These are phyloP conservation scores for Crithidia fasciculata DNA, from an alignment of 208 protist species.

Conservation along the genomic window DNA sequence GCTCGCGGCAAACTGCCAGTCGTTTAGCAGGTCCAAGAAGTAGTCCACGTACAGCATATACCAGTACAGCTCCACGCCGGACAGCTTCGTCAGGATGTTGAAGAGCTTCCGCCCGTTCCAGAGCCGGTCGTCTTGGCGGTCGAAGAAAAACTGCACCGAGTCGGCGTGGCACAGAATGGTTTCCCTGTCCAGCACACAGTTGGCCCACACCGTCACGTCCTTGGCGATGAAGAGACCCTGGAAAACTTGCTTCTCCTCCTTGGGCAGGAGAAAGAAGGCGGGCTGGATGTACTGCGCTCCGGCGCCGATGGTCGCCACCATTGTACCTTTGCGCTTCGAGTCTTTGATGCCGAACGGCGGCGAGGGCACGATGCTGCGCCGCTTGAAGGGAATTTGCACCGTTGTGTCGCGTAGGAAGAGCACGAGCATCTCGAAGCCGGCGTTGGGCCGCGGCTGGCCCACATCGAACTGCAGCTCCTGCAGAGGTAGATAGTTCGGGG, in stretches of 20 bases:
- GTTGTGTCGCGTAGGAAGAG: slow-evolving; percentile 74
- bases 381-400: slow-evolving; percentile 83
- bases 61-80: slow-evolving; percentile 68
- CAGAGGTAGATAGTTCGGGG: slow-evolving; percentile 74
- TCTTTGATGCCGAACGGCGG: slow-evolving; percentile 87
- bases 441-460: slow-evolving; percentile 69
- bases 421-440: slow-evolving; percentile 81
- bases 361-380: slow-evolving; percentile 61
- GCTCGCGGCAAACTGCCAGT: slow-evolving; percentile 84
- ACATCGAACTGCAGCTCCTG: slow-evolving; percentile 68
- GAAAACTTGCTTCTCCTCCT: slow-evolving; percentile 71
- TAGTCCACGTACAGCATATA: slow-evolving; percentile 83
- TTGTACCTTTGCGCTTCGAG: slow-evolving; percentile 65
- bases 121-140: slow-evolving; percentile 69
- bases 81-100: slow-evolving; percentile 68
- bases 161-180: slow-evolving; percentile 55
- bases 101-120: slow-evolving; percentile 85
- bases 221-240: slow-evolving; percentile 70
- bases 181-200: slow-evolving; percentile 71
- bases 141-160: slow-evolving; percentile 79
- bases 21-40: slow-evolving; percentile 83
- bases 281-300: slow-evolving; percentile 87
- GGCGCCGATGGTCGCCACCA: slow-evolving; percentile 61
- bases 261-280: slow-evolving; percentile 62
- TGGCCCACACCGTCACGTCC: slow-evolving; percentile 68